Evolutionary conservation across 805 yeast genomes (phyloP).

Genomic region (Starmerella gropengiesseri): DNA sequence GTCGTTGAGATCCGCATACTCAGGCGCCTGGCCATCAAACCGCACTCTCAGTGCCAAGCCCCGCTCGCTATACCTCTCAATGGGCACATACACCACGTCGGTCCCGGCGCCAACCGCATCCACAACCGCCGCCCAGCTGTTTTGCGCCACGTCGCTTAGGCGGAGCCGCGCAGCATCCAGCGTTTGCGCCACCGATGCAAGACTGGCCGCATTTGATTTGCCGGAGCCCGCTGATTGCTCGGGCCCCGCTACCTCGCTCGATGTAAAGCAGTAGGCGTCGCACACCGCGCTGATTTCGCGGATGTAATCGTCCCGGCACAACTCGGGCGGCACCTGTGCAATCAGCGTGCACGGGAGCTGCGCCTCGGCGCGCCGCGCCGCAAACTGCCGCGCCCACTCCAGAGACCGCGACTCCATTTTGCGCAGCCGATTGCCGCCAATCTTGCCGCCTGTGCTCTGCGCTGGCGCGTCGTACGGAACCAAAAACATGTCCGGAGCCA

Average conservation of each 20-base stretch:
- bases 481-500: conserved; percentile 30
- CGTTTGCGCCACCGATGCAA: background rate
- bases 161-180: conserved; percentile 11
- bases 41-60: conserved; percentile 32
- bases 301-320: conserved; percentile 18
- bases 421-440: conserved; percentile 31
- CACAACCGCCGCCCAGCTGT: conserved; percentile 23
- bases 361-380: conserved; percentile 4
- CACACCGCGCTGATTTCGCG: conserved; percentile 12
- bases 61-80: conserved; percentile 28
- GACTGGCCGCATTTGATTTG: background rate
- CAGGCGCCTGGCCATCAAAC: conserved; percentile 22
- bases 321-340: conserved; percentile 29
- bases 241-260: background rate
- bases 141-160: conserved; percentile 5
- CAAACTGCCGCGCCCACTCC: conserved; percentile 27
- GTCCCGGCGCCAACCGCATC: conserved; percentile 27
- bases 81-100: conserved; percentile 30
- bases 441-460: conserved; percentile 22
- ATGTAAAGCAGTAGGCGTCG: conserved; percentile 14
- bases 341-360: conserved; percentile 17
- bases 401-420: conserved; percentile 31
- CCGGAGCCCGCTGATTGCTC: background rate
- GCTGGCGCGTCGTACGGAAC: conserved; percentile 30
- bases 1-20: conserved; percentile 29